These are phyloP conservation scores for Saitozyma sp. DNA, from an alignment of 768 basidiomycete species.

Conservation along the genomic window DNA sequence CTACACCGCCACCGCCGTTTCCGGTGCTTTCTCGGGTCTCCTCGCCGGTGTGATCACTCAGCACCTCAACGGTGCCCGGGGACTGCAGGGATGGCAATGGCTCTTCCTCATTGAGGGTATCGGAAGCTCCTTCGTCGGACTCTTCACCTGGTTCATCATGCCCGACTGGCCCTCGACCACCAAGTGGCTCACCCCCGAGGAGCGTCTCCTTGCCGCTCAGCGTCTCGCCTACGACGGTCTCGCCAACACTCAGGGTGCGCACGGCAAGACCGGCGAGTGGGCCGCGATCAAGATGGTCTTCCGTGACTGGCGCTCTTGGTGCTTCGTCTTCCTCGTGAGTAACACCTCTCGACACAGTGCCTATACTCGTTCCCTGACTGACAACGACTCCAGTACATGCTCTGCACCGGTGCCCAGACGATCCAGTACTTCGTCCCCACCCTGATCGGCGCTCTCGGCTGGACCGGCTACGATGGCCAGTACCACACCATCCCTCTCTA, in stretches of 20 bases:
- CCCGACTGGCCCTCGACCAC: slow-evolving; percentile 53
- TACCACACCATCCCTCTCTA: slow-evolving; percentile 52
- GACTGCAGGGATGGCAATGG: slow-evolving; percentile 49
- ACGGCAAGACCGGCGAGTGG: slow-evolving; percentile 36
- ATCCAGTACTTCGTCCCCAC: slow-evolving; percentile 51
- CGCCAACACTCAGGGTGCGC: slow-evolving; percentile 40
- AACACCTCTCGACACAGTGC: slow-evolving; percentile 12
- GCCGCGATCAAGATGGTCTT: slow-evolving; percentile 37
- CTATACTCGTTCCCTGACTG: slow-evolving; percentile 27
- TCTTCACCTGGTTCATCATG: slow-evolving; percentile 45
- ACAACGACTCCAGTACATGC: slow-evolving; percentile 33
- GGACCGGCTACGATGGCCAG: slow-evolving; percentile 46
- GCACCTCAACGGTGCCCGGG: slow-evolving; percentile 44
- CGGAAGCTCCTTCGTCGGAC: slow-evolving; percentile 34
- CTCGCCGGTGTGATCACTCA: slow-evolving; percentile 52
- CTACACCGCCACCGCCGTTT: slow-evolving; percentile 51
- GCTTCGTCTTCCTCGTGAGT: slow-evolving; percentile 28
- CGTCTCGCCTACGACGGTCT: slow-evolving; percentile 48
- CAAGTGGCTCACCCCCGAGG: slow-evolving; percentile 50
- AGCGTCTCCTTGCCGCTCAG: slow-evolving; percentile 50
- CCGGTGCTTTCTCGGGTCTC: slow-evolving; percentile 53
- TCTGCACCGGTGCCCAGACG: slow-evolving; percentile 51
- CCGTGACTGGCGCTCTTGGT: slow-evolving; percentile 33
- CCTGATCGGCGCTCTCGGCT: slow-evolving; percentile 38
- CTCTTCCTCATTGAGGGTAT: slow-evolving; percentile 34